Conservation (phyloP, 805 yeast species). For the Saccharomycopsis guyanensis region DNA sequence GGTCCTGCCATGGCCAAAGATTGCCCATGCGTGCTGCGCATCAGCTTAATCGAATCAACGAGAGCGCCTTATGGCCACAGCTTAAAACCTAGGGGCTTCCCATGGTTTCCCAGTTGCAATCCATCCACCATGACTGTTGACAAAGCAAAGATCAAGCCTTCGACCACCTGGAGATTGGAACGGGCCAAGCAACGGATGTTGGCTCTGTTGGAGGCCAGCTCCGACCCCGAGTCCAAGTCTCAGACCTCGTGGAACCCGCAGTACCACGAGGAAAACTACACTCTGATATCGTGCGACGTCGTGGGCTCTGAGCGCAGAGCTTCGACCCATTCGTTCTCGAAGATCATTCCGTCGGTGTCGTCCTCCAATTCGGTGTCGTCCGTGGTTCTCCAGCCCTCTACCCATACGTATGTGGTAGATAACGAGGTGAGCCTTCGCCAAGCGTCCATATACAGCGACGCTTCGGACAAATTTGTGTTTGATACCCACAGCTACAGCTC, state of each 20-base stretch:
- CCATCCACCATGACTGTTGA: constrained; percentile 1
- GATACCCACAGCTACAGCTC: constrained; percentile 2
- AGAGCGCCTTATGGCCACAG: too few relatives aligned
- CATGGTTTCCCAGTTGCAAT: background rate
- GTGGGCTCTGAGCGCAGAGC: constrained; percentile 5
- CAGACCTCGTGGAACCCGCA: constrained; percentile 4
- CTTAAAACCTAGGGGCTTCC: too few relatives aligned
- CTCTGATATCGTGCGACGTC: background rate
- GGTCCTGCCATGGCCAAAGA: too few relatives aligned
- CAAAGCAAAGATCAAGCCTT: constrained; percentile 16
- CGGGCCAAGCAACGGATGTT: constrained; percentile 17
- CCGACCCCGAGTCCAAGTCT: background rate
- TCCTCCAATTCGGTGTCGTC: background rate
- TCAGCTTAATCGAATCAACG: background rate
- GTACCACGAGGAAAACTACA: constrained; percentile 7
- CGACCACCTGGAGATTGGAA: constrained; percentile 21
- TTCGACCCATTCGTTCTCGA: constrained; percentile 8
- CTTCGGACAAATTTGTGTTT: constrained; percentile 17
- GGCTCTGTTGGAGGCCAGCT: background rate
- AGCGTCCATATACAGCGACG: constrained; percentile 15
- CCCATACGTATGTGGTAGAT: background rate
- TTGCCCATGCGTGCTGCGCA: background rate
- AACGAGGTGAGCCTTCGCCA: background rate
- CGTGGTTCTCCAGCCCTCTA: background rate
- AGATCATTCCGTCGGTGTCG: constrained; percentile 3